Evolutionary conservation across 805 yeast genomes (phyloP).

Genomic region (Zygosaccharomyces bailii): DNA sequence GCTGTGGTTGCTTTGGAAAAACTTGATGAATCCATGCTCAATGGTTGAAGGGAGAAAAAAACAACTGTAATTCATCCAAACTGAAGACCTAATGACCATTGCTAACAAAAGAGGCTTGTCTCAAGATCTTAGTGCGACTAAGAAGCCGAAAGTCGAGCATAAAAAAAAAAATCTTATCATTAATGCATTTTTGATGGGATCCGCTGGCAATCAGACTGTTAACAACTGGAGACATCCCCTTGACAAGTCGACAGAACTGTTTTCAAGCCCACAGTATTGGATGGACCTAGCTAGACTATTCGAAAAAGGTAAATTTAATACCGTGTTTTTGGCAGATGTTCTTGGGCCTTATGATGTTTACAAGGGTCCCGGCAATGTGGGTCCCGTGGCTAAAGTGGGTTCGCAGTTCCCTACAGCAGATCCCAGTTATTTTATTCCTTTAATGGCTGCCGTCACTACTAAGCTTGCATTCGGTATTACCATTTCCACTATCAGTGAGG

Average conservation of each 20-base stretch:
- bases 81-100: neutral
- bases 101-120: neutral
- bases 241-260: constrained; percentile 15
- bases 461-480: constrained; percentile 42
- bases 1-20: neutral
- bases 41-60: neutral
- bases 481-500: constrained; percentile 42
- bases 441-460: constrained; percentile 45
- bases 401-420: constrained; percentile 40
- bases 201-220: constrained; percentile 22
- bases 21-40: no score
- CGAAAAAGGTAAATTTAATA: constrained; percentile 40
- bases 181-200: constrained; percentile 40
- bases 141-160: constrained; percentile 3
- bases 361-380: constrained; percentile 39
- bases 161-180: constrained; percentile 30
- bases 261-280: constrained; percentile 38
- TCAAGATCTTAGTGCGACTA: neutral
- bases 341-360: constrained; percentile 42
- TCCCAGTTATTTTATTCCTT: constrained; percentile 39
- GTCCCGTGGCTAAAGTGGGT: constrained; percentile 38
- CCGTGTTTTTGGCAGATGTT: constrained; percentile 42
- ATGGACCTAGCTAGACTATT: constrained; percentile 37
- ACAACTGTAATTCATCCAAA: neutral
- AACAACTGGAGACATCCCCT: constrained; percentile 20